phyloP scores from a whole-genome alignment of 2,329 filamentous ascomycete genomes.

The Eutypella sp. region DNA sequence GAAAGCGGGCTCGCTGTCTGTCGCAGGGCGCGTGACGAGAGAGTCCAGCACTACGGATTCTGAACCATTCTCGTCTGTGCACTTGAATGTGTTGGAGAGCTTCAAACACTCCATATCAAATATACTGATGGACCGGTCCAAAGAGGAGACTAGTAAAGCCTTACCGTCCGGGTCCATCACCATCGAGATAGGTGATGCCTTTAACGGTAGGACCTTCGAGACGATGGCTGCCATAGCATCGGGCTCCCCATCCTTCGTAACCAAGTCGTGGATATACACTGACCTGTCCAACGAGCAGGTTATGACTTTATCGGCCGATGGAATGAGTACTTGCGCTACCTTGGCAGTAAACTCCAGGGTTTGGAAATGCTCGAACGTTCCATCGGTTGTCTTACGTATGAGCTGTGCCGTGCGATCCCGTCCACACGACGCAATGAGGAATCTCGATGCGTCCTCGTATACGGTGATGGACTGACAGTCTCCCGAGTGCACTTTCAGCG shows the following conservation, averaged over 20 bases:
- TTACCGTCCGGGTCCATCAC: conserved; percentile 58
- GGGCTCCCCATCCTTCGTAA: conserved; percentile 61
- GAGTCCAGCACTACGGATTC: conserved; percentile 83
- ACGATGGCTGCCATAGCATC: conserved; percentile 72
- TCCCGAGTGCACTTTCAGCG: conserved; percentile 79
- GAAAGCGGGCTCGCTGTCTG: conserved; percentile 53
- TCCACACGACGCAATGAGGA: conserved; percentile 75
- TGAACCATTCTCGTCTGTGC: conserved; percentile 70
- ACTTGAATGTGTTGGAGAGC: conserved; percentile 70
- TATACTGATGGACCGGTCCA: conserved; percentile 56
- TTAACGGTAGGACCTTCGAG: conserved; percentile 71
- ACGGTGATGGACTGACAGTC: conserved; percentile 81
- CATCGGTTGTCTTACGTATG: conserved; percentile 58
- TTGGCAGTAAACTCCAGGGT: conserved; percentile 90
- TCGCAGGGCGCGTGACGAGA: conserved; percentile 59
- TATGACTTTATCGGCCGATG: conserved; percentile 69
- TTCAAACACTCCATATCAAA: conserved; percentile 65
- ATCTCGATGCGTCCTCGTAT: conserved; percentile 54
- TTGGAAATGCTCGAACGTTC: conserved; percentile 72
- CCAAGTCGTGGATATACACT: conserved; percentile 73
- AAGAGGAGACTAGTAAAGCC: conserved; percentile 52
- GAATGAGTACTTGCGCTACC: conserved; percentile 69
- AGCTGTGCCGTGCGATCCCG: conserved; percentile 90
- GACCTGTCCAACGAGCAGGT: conserved; percentile 88
- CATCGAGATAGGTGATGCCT: conserved; percentile 84